phyloP scores from a whole-genome alignment of 352 stramenopile species.

The Globisporangium nunn region DNA sequence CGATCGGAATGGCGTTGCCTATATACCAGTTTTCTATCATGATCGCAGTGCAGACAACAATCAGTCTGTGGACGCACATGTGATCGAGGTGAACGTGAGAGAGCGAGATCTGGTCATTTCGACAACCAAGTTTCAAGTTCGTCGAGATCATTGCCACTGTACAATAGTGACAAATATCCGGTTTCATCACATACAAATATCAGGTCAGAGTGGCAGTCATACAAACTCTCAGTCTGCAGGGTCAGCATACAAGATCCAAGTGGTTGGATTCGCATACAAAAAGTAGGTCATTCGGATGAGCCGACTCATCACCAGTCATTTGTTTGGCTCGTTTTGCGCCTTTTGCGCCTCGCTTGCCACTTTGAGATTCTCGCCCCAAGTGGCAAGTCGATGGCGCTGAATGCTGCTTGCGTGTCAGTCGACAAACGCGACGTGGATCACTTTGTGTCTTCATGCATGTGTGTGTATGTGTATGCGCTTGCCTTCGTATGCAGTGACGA shows the following conservation, averaged over 20 bases:
- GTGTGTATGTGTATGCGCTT: constrained; percentile 5
- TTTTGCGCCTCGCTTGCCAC: neutral
- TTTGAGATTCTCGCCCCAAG: neutral
- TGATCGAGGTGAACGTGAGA: too few species aligned
- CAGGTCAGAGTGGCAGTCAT: neutral
- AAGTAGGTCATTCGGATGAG: neutral
- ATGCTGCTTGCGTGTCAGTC: neutral
- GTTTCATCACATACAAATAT: neutral
- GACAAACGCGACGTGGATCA: too few species aligned
- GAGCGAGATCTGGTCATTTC: too few species aligned
- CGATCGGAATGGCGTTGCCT: too few species aligned
- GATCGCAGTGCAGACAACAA: too few species aligned
- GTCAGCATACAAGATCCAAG: neutral
- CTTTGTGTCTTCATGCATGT: constrained; percentile 1
- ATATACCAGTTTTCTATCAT: too few species aligned
- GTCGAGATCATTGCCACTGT: too few species aligned
- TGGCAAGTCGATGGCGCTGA: neutral
- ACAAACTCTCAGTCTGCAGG: neutral
- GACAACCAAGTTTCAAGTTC: too few species aligned
- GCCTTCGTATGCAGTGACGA: constrained; percentile 66
- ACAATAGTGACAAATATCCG: neutral
- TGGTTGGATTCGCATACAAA: neutral
- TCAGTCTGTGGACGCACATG: too few species aligned
- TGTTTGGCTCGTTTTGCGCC: neutral
- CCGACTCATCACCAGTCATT: neutral